Base-by-base conservation (phyloP, 1,284 basidiomycete species). In the Heterobasidion irregulare region DNA sequence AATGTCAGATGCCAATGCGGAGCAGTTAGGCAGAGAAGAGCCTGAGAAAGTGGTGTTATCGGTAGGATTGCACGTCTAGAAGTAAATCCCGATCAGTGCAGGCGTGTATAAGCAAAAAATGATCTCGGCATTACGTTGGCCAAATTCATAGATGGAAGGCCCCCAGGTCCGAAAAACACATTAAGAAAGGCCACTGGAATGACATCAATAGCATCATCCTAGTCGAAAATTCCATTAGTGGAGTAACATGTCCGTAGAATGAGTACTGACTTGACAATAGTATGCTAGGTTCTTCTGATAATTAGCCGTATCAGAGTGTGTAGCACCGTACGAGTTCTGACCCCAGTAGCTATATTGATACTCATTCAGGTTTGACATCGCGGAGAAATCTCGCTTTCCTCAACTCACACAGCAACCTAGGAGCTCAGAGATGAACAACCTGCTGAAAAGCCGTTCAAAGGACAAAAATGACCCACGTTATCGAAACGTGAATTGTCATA, bases 251-350 rank as follows among this genome's bases (percentile, higher is more conserved):
- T 58, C 19, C 18, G 46, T 16, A 47, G 9, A 32, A 26, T 32
- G 19, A 58, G 46, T 16, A 65, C 70, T 50, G 53, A 80, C 81
- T 59, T 79, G 74, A 64, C 82, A 84, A 62, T 84, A 84, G 62
- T 73, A 79, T 6, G 75, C 74, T 35, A 84, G 62, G 0, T 72
- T 66, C 65, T 84, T 76, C 72, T 82, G 82, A 61, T 70, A 83
- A 63, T 81, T 75, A 34, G 76, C 74, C 2, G 70, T 66, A 58
- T 80, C 75, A n/a, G 63, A 64, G 59, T 82, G 71, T 6, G 70
- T 72, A 1, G 82, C 83, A 41, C 83, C 82, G 59, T 83, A 83
- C 2, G 82, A 83, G 63, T 85, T 84, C 67, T 86, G 82, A 50
- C 83, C 83, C 81, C 80, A 85, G 63, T 84, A 84, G 19, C 78